Evolutionary conservation across 139 green algal genomes (phyloP), one percentile per base, ranked within the genome.

Genomic region (Coccomyxa sp.): DNA sequence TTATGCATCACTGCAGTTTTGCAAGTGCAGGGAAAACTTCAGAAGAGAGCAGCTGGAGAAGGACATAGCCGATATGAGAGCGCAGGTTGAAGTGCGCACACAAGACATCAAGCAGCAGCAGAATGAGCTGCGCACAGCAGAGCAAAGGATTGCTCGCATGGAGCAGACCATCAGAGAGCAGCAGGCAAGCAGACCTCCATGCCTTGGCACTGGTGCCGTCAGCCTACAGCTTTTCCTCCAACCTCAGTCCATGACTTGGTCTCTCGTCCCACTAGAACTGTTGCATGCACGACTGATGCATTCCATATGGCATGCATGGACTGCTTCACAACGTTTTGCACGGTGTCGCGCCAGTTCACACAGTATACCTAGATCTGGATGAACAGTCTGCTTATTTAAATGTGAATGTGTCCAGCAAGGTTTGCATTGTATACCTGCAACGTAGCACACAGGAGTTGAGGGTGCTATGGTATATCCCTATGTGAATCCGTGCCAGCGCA

Each of bases 101-200:
- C 84, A 84, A 10, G 95, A 98, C 83, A 94, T 97, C 83, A 93
- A 95, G 83, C 80, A 90, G 83, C 95, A 95, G 88, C 87, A 93
- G 79, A 17, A 85, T 68, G 88, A 83, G 79, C 81, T 94, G 51
- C 76, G 85, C 79, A 77, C 88, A 51, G 88, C 82, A 59, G 84
- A 93, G 67, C 89, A 95, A 85, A 85, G 94, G 57, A 74, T 90
- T 10, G 75, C 68, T 51, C 84, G 85, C 38, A 67, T 91, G 57
- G 89, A 92, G 83, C 63, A 81, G 58, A 85, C 77, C n/a, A 31
- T 82, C 21, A 68, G 58, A 13, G 82, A 85, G 58, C 60, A 58
- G 16, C 82, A 82, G 81, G 81, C 80, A 38, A 18, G 80, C 27
- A 28, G 9, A 25, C 63, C 63, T 71, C 63, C 63, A 71, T 21